Evolutionary conservation across 1,284 basidiomycete species (phyloP).

Genomic region (Amylostereum chailletii): DNA sequence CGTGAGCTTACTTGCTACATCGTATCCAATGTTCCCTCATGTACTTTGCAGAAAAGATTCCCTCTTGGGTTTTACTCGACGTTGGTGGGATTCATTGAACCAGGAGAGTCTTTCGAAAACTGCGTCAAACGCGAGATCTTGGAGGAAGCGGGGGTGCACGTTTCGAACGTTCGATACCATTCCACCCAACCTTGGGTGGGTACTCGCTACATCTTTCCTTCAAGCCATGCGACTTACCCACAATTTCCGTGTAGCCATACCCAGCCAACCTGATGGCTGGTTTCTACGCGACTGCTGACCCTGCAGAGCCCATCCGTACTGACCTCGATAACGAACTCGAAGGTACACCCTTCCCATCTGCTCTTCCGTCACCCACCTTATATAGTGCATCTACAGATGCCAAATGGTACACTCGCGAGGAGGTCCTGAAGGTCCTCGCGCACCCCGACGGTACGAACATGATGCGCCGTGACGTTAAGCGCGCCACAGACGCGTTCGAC

Average conservation of each 20-base stretch:
- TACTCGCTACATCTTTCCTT: slow-evolving; percentile 4
- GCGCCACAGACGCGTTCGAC: slow-evolving; percentile 36
- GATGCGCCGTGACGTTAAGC: slow-evolving; percentile 48
- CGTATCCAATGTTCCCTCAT: neutral
- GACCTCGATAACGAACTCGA: slow-evolving; percentile 93
- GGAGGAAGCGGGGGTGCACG: slow-evolving; percentile 89
- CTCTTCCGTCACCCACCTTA: no score
- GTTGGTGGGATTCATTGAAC: slow-evolving; percentile 86
- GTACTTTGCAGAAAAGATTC: slow-evolving; percentile 48
- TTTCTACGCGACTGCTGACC: slow-evolving; percentile 75
- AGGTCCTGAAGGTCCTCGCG: slow-evolving; percentile 58
- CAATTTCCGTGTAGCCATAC: slow-evolving; percentile 48
- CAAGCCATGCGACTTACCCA: neutral
- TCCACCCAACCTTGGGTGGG: slow-evolving; percentile 78
- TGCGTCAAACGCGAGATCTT: slow-evolving; percentile 89
- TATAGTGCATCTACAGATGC: slow-evolving; percentile 53
- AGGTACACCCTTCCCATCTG: no score
- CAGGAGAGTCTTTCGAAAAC: slow-evolving; percentile 93
- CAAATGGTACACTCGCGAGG: slow-evolving; percentile 76
- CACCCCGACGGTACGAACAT: slow-evolving; percentile 49
- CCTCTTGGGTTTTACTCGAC: slow-evolving; percentile 77
- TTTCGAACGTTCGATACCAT: slow-evolving; percentile 83
- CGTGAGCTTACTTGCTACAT: slow-evolving; percentile 33
- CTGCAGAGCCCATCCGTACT: slow-evolving; percentile 64
- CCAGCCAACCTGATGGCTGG: slow-evolving; percentile 90